Evolutionary conservation across 352 stramenopile species (phyloP), one percentile per base, ranked within the genome.

Genomic region (Chrysophaeum taylorii): DNA sequence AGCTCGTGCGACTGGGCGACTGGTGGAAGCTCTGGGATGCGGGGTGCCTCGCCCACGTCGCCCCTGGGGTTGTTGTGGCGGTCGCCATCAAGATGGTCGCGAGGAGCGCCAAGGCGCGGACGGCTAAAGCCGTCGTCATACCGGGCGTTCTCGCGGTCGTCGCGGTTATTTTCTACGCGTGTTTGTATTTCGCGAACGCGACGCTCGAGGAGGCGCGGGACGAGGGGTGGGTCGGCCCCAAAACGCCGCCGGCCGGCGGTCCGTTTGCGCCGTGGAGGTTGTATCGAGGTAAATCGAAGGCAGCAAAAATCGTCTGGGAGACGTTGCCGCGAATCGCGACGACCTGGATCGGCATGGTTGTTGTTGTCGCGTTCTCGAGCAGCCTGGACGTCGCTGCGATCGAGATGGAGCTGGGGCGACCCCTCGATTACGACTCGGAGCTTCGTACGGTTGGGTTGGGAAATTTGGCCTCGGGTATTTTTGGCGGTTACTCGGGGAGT

Each of bases 351-450:
- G 89, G 89, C 7, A 97, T 99, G 93, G 93, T 94, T 66, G 94
- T 96, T 74, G 93, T 99, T 5, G 94, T 99, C 4, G 90, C 93
- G 0, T 96, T 98, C 71, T 96, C 88, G 16, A 97, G 89, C 27
- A 97, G 86, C 52, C 79, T 99, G 5, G 94, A 99, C 78, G 88
- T 98, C 18, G 92, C 92, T 0, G 92, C 94, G 1, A 98, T 98
- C 69, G 92, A 98, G 74, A 94, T 98, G 77, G 93, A 97, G 78
- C 87, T 97, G 81, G 92, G 91, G 52, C 79, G 82, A 35, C 88
- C 90, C 29, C 83, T 98, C 0, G 82, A 97, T 73, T 97, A 97
- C 81, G 94, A 98, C 79, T 81, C 93, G 71, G 93, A 98, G 75
- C 77, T 95, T 0, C 37, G 53, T 36, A 69, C 74, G 15, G 74